Evolutionary conservation across 2,329 filamentous ascomycete species (phyloP), one percentile per base, ranked within the genome.

Genomic region (Ceratocystis harringtonii): DNA sequence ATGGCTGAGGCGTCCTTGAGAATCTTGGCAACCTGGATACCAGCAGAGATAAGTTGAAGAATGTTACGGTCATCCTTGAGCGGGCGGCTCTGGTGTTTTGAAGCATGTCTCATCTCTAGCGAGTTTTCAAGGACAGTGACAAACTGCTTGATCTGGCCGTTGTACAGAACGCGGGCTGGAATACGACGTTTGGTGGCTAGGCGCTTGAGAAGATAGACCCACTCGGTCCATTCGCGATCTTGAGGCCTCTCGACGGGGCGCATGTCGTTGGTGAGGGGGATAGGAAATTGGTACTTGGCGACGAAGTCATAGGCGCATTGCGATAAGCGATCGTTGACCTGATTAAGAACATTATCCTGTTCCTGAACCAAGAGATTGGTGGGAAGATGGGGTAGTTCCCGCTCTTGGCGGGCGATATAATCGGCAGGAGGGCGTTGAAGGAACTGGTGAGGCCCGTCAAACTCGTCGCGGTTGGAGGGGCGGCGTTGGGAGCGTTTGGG

Each of bases 301-400:
- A 95, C 86, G 75, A 95, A 95, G 76, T 95, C 89, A 79, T 88
- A 95, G 41, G 89, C 90, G 74, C 89, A 94, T 74, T 88, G 87
- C 28, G 89, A 91, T 58, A 95, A 79, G 68, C 89, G 83, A 75
- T 92, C 89, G 77, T 94, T 94, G 75, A 94, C 89, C 74, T 87
- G 83, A 66, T 83, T 84, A 66, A 94, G 79, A 70, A 95, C 88
- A 72, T 82, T 83, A 76, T 94, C 89, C 78, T 95, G 90, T 75
- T 95, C 90, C 75, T 90, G 85, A 64, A 90, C 86, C 71, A 89
- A 82, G 62, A 95, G 81, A 73, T 91, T 90, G 71, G 89, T 91
- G 60, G 90, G 90, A 41, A 94, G 83, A 74, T 89, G 86, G 22
- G 89, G 89, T 62, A 95, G 80, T 72, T 92, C 88, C 69, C 87